Base-by-base conservation (phyloP, 140 eudicot species). In the Eryngium alpinum region DNA sequence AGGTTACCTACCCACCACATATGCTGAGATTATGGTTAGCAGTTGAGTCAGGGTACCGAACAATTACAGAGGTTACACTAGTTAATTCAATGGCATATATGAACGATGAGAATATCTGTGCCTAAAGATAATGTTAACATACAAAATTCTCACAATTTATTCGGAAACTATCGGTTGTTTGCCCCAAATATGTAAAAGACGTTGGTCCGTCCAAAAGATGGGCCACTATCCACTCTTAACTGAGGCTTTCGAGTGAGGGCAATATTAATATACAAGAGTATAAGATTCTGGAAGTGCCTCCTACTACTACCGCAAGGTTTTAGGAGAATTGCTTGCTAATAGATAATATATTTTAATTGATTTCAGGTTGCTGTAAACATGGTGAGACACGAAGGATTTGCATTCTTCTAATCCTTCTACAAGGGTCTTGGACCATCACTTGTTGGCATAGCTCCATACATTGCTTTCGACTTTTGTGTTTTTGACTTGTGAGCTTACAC, bases 1-100 rank as follows among this genome's bases (percentile, higher is more conserved):
- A 94, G 98, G 97, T 92, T 70, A 94, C 98, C 9, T 95, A 95
- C 84, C 99, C 99, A 11, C 87, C 92, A 83, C 97, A 95, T 86
- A 96, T 95, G 69, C 91, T 95, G 74, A 85, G 99, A 82, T 88
- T 95, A 80, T 86, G 99, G 63, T 91, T 95, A 88, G 99, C 97
- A 51, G 97, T 95, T 84, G 99, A 95, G 72, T 92, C 99, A 16
- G 99, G 99, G 84, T 83, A 83, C 73, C 92, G 87, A 82, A 95
- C 97, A 72, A 92, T 95, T 92, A 77, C 91, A 66, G 84, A 91
- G 89, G 99, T 95, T 83, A 84, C 87, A 33, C 24, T 66, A 66
- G 43, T 79, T 66, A 50, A 24, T 29, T 65, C 50, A 29, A 11
- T 72, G 62, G 57, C 63, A 71, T 38, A 44, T 50, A 9, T 28